A percentile compares a stretch with the other conserved stretches of the same genome.
These are phyloP conservation scores for Ganoderma boninense DNA, from an alignment of 1,284 basidiomycete genomes.

Conservation along the genomic window DNA sequence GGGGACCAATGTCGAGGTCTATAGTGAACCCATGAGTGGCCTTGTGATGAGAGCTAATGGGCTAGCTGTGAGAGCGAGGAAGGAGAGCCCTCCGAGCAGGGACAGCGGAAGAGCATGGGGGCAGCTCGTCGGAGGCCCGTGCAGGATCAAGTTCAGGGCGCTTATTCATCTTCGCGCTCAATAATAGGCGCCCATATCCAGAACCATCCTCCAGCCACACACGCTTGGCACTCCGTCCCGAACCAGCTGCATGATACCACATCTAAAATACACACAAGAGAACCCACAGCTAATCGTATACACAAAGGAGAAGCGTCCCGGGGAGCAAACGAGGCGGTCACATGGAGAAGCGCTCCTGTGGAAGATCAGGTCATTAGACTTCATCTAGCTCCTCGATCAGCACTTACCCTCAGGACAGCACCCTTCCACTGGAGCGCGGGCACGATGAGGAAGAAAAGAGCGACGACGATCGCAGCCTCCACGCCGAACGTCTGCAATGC, in stretches of 20 bases:
- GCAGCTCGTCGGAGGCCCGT: not conserved
- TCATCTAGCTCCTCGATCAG: not conserved
- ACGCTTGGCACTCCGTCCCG: not conserved
- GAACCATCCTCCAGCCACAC: not conserved
- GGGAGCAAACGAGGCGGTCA: slow-evolving; percentile 2
- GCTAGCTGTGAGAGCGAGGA: not conserved
- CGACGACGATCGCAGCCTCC: slow-evolving; percentile 65
- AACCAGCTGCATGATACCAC: not conserved
- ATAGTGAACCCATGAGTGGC: not conserved
- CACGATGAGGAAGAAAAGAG: slow-evolving; percentile 59
- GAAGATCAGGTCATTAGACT: not conserved
- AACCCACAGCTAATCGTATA: not conserved
- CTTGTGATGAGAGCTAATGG: not conserved
- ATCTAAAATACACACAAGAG: not conserved
- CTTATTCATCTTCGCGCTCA: not conserved
- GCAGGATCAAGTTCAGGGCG: not conserved
- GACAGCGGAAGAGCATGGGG: not conserved
- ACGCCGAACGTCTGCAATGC: slow-evolving; percentile 65
- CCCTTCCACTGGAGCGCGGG: slow-evolving; percentile 61
- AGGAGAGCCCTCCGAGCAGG: not conserved
- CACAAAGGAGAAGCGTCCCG: not conserved
- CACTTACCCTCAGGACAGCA: slow-evolving; percentile 50
- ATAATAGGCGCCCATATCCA: not conserved
- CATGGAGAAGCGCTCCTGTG: slow-evolving; percentile 25
- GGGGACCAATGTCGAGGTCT: not conserved